Evolutionary conservation across 1,139 yeast species (phyloP).

Genomic region (Yamadazyma blattariae): DNA sequence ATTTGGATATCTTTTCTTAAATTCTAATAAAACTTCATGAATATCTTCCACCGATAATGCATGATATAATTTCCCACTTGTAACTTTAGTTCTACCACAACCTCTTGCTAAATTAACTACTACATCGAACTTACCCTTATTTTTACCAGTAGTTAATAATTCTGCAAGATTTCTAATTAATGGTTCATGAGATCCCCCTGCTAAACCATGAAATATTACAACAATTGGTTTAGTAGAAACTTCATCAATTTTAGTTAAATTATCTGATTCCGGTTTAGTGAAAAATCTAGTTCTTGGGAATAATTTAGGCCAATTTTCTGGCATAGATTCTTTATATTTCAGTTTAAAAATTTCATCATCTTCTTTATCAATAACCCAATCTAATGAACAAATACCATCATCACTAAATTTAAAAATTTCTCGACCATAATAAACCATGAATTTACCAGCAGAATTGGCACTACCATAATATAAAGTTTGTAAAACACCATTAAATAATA

Average conservation of each 20-base stretch:
- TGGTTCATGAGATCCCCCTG: conserved; percentile 91
- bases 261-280: conserved; percentile 36
- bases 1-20: conserved; percentile 59
- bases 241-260: conserved; percentile 13
- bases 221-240: conserved; percentile 53
- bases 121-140: conserved; percentile 45
- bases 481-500: conserved; percentile 66
- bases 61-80: conserved; percentile 72
- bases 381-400: conserved; percentile 72
- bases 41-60: conserved; percentile 77
- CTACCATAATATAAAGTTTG: conserved; percentile 70
- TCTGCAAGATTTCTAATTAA: conserved; percentile 67
- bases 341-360: conserved; percentile 46
- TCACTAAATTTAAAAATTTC: conserved; percentile 59
- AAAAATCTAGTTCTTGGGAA: conserved; percentile 80
- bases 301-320: conserved; percentile 68
- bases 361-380: conserved; percentile 63
- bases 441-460: conserved; percentile 50
- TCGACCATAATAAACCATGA: conserved; percentile 73
- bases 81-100: conserved; percentile 77
- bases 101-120: conserved; percentile 83
- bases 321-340: conserved; percentile 52
- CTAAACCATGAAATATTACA: conserved; percentile 77
- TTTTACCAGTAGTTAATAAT: conserved; percentile 24
- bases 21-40: conserved; percentile 52